These are phyloP conservation scores for Didymella glomerata DNA, from an alignment of 2,329 filamentous ascomycete genomes.

Conservation along the genomic window DNA sequence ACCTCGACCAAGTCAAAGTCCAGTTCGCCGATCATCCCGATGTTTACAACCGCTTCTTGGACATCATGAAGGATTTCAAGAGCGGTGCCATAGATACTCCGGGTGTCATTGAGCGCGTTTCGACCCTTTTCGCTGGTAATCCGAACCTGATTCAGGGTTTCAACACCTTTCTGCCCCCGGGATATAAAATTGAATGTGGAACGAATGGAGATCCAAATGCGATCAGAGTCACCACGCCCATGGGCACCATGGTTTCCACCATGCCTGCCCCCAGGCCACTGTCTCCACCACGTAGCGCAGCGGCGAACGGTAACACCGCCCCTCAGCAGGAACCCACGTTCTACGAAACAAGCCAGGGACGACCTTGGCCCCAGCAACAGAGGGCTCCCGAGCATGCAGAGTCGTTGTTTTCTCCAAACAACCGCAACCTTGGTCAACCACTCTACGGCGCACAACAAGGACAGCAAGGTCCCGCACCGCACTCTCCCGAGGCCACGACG, in stretches of 20 bases:
- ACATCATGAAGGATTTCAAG: slow-evolving; percentile 99
- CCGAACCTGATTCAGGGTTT: slow-evolving; percentile 96
- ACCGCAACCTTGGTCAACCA: slow-evolving; percentile 53
- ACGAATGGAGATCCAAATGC: slow-evolving; percentile 93
- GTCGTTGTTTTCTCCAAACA: slow-evolving; percentile 56
- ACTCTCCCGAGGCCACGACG: slow-evolving; percentile 49
- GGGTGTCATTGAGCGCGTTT: slow-evolving; percentile 95
- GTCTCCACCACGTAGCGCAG: slow-evolving; percentile 57
- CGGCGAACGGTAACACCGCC: slow-evolving; percentile 64
- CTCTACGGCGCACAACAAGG: slow-evolving; percentile 49
- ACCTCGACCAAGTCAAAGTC: slow-evolving; percentile 97
- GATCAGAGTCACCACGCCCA: slow-evolving; percentile 95
- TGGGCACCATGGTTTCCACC: slow-evolving; percentile 93
- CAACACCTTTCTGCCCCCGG: slow-evolving; percentile 95
- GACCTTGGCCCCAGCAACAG: slow-evolving; percentile 53
- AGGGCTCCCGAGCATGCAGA: slow-evolving; percentile 47
- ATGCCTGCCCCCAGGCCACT: slow-evolving; percentile 68
- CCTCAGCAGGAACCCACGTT: slow-evolving; percentile 52
- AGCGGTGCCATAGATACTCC: slow-evolving; percentile 98
- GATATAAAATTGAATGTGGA: slow-evolving; percentile 96
- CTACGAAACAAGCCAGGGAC: slow-evolving; percentile 47
- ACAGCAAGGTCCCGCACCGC: slow-evolving; percentile 43
- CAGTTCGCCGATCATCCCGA: slow-evolving; percentile 97
- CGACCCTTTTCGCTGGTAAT: slow-evolving; percentile 93
- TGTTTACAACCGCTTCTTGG: slow-evolving; percentile 94